Conservation (phyloP, 768 basidiomycete species). For the Tulasnella sp. region DNA sequence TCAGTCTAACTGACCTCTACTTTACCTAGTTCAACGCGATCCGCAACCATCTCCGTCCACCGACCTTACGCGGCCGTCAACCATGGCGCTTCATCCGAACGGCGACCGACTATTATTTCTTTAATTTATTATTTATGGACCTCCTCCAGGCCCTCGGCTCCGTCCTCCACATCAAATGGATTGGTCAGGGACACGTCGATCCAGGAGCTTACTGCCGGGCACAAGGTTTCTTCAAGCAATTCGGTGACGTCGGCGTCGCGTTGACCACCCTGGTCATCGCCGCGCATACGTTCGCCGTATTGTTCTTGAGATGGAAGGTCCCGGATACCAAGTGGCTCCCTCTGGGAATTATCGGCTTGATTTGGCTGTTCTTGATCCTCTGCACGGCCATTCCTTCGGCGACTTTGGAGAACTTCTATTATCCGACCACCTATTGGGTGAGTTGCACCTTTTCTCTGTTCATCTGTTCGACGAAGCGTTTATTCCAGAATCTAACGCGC, state of each 20-base stretch:
- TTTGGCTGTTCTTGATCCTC: conserved; percentile 52
- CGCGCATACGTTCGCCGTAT: conserved; percentile 48
- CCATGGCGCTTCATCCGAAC: conserved; percentile 24
- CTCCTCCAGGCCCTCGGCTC: conserved; percentile 45
- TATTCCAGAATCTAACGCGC: background rate
- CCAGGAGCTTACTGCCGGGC: conserved; percentile 45
- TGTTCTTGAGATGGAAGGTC: conserved; percentile 46
- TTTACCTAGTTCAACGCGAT: background rate
- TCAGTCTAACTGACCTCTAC: background rate
- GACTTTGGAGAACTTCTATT: background rate
- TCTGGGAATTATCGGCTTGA: conserved; percentile 43
- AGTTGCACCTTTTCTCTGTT: background rate
- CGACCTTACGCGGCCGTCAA: background rate
- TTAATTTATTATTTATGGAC: conserved; percentile 42
- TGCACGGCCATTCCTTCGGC: background rate
- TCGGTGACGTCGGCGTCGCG: conserved; percentile 51
- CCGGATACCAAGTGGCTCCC: conserved; percentile 44
- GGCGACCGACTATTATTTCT: conserved; percentile 43
- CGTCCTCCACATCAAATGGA: conserved; percentile 48
- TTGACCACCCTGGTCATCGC: conserved; percentile 47
- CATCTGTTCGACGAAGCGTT: background rate
- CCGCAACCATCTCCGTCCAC: background rate
- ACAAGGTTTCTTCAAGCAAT: conserved; percentile 49
- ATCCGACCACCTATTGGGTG: conserved; percentile 6
- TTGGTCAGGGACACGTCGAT: conserved; percentile 43